A percentile compares a stretch with the other conserved stretches of the same genome.
Evolutionary conservation across 2,329 filamentous ascomycete genomes (phyloP).

Genomic region (Talaromyces sp.): DNA sequence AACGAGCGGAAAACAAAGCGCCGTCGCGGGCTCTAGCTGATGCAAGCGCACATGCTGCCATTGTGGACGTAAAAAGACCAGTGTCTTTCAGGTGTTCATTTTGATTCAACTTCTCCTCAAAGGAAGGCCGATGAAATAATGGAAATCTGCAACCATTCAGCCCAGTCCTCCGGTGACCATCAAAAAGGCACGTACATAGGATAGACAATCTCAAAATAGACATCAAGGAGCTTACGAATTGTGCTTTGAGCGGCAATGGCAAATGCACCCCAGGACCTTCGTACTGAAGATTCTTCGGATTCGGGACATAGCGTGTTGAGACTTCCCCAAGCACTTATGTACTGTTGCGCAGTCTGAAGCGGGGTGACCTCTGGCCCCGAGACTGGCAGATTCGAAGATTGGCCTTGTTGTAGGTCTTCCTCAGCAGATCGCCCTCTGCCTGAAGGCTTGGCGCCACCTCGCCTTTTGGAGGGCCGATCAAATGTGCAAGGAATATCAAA

Average conservation of each 20-base stretch:
- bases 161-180: background rate
- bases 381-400: background rate
- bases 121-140: conserved; percentile 50
- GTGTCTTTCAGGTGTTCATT: conserved; percentile 45
- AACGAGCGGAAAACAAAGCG: conserved; percentile 31
- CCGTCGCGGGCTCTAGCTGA: conserved; percentile 51
- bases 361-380: background rate
- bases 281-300: conserved; percentile 20
- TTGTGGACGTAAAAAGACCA: conserved; percentile 49
- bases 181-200: conserved; percentile 39
- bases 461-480: conserved; percentile 43
- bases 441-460: conserved; percentile 28
- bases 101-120: conserved; percentile 39
- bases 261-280: conserved; percentile 40
- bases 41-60: conserved; percentile 52
- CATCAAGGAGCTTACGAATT: conserved; percentile 45
- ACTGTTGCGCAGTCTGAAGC: background rate
- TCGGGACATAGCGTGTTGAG: background rate
- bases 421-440: background rate
- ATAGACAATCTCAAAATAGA: conserved; percentile 55
- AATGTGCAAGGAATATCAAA: conserved; percentile 52
- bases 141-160: conserved; percentile 37
- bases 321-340: background rate
- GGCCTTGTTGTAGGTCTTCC: background rate
- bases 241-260: conserved; percentile 37